phyloP scores from a whole-genome alignment of 345 rosid genomes.

The Boechera retrofracta region DNA sequence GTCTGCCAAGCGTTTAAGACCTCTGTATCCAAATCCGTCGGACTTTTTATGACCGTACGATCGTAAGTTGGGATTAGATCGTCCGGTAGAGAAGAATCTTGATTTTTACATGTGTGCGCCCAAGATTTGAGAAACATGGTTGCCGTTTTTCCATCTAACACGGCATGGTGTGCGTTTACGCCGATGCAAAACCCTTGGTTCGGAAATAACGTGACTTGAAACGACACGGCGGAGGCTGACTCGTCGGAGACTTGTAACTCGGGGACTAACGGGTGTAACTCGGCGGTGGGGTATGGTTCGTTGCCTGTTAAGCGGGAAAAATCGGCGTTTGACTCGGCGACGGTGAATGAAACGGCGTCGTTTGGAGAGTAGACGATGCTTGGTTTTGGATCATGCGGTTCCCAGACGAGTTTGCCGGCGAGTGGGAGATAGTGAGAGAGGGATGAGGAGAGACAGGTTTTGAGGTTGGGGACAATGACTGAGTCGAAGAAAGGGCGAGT shows the following conservation, averaged over 20 bases:
- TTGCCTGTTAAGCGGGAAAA: constrained; percentile 39
- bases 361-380: constrained; percentile 1
- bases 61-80: constrained; percentile 40
- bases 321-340: constrained; percentile 48
- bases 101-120: constrained; percentile 37
- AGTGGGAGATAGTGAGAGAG: constrained; percentile 53
- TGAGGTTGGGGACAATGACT: constrained; percentile 46
- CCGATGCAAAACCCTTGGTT: constrained; percentile 49
- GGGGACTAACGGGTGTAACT: constrained; percentile 42
- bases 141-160: constrained; percentile 46
- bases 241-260: constrained; percentile 37
- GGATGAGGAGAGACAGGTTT: constrained; percentile 42
- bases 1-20: constrained; percentile 27
- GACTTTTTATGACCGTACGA: constrained; percentile 37
- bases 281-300: constrained; percentile 21
- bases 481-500: constrained; percentile 47
- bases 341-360: constrained; percentile 48
- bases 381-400: constrained; percentile 25
- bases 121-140: constrained; percentile 47
- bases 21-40: constrained; percentile 7
- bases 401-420: constrained; percentile 49
- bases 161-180: constrained; percentile 43
- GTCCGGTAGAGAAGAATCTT: constrained; percentile 4
- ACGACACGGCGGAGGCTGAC: constrained; percentile 28
- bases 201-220: constrained; percentile 52